Conservation (phyloP, 2,329 filamentous ascomycete species). For the Alternaria ethzedia region DNA sequence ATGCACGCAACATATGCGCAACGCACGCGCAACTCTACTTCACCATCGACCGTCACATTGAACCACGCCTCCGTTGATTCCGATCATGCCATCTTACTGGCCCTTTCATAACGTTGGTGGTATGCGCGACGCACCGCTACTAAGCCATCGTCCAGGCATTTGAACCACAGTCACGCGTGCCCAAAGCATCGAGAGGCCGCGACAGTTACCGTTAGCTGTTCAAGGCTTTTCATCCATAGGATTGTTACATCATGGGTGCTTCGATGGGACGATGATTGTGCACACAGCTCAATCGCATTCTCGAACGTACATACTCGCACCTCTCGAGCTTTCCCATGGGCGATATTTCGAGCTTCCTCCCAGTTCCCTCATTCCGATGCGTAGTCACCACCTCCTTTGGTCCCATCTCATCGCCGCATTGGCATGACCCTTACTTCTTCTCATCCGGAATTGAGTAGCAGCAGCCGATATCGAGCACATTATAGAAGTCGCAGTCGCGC, state of each 20-base stretch:
- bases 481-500: slow-evolving; percentile 39
- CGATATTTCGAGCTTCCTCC: not conserved
- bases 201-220: not conserved
- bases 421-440: slow-evolving; percentile 5
- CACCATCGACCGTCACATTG: not conserved
- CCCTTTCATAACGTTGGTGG: no score
- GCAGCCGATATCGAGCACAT: slow-evolving; percentile 38
- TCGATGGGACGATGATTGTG: not conserved
- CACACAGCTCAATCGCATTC: not conserved
- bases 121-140: not conserved
- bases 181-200: not conserved
- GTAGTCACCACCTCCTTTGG: not conserved
- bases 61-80: no score
- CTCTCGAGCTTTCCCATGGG: not conserved
- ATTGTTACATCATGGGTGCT: not conserved
- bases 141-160: not conserved
- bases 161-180: not conserved
- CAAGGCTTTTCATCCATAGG: not conserved
- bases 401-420: not conserved
- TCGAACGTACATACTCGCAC: not conserved
- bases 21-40: not conserved
- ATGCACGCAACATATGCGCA: not conserved
- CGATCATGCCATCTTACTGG: no score
- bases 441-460: slow-evolving; percentile 36
- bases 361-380: not conserved